A percentile compares a stretch with the other conserved stretches of the same genome.
phyloP scores from a whole-genome alignment of 2,329 filamentous ascomycete genomes.

The Diaporthe aspalathi region DNA sequence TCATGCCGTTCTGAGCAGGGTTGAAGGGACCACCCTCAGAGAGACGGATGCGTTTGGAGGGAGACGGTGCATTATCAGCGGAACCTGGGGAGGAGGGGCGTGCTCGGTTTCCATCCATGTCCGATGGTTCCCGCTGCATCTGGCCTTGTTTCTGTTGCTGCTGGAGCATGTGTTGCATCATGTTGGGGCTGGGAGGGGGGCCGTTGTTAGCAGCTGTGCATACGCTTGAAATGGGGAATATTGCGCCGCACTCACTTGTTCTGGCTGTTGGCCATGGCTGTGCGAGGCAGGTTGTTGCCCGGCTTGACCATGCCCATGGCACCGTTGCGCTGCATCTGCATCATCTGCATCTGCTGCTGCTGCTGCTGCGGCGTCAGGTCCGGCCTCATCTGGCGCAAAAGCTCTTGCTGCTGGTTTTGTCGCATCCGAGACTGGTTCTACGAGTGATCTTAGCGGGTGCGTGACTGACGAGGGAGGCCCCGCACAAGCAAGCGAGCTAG shows the following conservation, averaged over 20 bases:
- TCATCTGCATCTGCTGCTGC: slow-evolving; percentile 72
- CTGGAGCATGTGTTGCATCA: slow-evolving; percentile 74
- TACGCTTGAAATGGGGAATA: not conserved
- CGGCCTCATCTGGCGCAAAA: slow-evolving; percentile 78
- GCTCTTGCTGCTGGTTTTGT: slow-evolving; percentile 80
- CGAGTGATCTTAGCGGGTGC: slow-evolving; percentile 40
- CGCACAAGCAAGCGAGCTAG: slow-evolving; percentile 14
- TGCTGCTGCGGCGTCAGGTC: slow-evolving; percentile 67
- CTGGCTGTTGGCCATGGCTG: slow-evolving; percentile 82
- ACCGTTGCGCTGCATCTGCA: slow-evolving; percentile 72
- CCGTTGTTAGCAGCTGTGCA: slow-evolving; percentile 18
- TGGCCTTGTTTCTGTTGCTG: slow-evolving; percentile 75
- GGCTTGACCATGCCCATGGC: slow-evolving; percentile 69
- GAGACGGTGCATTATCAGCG: slow-evolving; percentile 89
- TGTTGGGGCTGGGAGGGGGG: slow-evolving; percentile 65
- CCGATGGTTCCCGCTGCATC: slow-evolving; percentile 89
- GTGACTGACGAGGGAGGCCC: slow-evolving; percentile 35
- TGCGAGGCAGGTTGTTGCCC: slow-evolving; percentile 74
- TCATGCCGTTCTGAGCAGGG: slow-evolving; percentile 76
- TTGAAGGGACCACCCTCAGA: slow-evolving; percentile 80
- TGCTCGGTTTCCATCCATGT: slow-evolving; percentile 85
- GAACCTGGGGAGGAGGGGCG: slow-evolving; percentile 85
- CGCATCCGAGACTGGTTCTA: slow-evolving; percentile 77
- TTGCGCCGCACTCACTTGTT: slow-evolving; percentile 67
- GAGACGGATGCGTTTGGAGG: slow-evolving; percentile 88